These are phyloP conservation scores for Anthostomella pinea DNA, from an alignment of 2,329 filamentous ascomycete species.

Conservation along the genomic window DNA sequence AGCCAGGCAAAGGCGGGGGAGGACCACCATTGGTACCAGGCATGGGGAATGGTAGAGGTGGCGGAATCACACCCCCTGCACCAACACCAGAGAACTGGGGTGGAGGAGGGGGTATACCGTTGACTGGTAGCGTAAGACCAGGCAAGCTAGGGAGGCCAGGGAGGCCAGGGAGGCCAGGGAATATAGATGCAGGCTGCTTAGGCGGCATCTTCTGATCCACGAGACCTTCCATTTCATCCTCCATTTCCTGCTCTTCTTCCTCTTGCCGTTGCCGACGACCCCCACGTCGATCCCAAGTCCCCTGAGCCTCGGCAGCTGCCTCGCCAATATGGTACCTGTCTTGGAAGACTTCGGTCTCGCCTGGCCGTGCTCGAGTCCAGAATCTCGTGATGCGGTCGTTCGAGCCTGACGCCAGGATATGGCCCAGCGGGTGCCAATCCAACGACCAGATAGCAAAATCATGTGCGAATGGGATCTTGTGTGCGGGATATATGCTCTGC, in stretches of 20 bases:
- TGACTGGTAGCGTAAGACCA: constrained; percentile 41
- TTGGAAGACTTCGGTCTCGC: constrained; percentile 79
- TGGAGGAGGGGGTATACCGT: constrained; percentile 34
- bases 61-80: constrained; percentile 32
- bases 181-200: constrained; percentile 48
- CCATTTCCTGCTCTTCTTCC: constrained; percentile 88
- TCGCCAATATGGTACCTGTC: constrained; percentile 96
- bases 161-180: constrained; percentile 59
- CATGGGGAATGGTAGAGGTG: constrained; percentile 54
- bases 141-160: too few species aligned
- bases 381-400: constrained; percentile 97
- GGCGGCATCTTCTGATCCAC: constrained; percentile 84
- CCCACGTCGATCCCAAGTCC: constrained; percentile 85
- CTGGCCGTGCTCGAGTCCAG: constrained; percentile 88
- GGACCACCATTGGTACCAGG: constrained; percentile 38
- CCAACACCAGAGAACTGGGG: constrained; percentile 33
- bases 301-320: constrained; percentile 85
- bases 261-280: constrained; percentile 78
- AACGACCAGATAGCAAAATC: constrained; percentile 96
- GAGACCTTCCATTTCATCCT: constrained; percentile 89
- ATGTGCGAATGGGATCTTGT: constrained; percentile 83
- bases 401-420: constrained; percentile 91
- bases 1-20: constrained; percentile 46
- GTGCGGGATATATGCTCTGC: constrained; percentile 89
- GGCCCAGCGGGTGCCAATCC: constrained; percentile 95